These are phyloP conservation scores for Linum lewisii DNA, from an alignment of 345 rosid genomes.

Conservation along the genomic window DNA sequence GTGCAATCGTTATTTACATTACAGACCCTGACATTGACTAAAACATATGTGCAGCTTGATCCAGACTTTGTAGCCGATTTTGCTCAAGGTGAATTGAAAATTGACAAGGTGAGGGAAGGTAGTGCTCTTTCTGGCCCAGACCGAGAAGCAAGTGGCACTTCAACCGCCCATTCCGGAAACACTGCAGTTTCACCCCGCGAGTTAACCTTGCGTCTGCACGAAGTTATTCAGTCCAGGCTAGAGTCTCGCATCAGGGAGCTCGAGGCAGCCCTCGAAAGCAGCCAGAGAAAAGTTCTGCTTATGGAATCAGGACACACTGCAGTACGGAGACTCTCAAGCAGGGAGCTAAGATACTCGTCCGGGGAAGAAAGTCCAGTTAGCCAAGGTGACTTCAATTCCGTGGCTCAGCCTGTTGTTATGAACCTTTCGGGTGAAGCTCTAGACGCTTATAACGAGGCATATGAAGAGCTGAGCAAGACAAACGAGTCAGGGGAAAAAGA, in stretches of 20 bases:
- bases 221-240: conserved; percentile 56
- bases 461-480: conserved; percentile 53
- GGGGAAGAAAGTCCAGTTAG: conserved; percentile 20
- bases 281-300: conserved; percentile 52
- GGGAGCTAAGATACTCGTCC: conserved; percentile 17
- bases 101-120: conserved; percentile 20
- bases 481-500: conserved; percentile 54
- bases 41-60: conserved; percentile 40
- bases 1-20: too few relatives aligned
- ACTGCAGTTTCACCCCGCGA: conserved; percentile 70
- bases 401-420: conserved; percentile 51
- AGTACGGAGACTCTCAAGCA: conserved; percentile 26
- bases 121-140: conserved; percentile 31
- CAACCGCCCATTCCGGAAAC: conserved; percentile 40
- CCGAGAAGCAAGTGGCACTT: conserved; percentile 44
- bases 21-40: not conserved
- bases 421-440: conserved; percentile 69
- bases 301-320: conserved; percentile 37
- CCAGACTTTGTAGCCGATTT: conserved; percentile 44
- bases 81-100: conserved; percentile 56
- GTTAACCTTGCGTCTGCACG: conserved; percentile 57
- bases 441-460: conserved; percentile 65
- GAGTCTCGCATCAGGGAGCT: conserved; percentile 61
- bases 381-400: conserved; percentile 18
- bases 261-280: conserved; percentile 58